These are phyloP conservation scores for Paxillus involutus DNA, from an alignment of 768 basidiomycete genomes.

Conservation along the genomic window DNA sequence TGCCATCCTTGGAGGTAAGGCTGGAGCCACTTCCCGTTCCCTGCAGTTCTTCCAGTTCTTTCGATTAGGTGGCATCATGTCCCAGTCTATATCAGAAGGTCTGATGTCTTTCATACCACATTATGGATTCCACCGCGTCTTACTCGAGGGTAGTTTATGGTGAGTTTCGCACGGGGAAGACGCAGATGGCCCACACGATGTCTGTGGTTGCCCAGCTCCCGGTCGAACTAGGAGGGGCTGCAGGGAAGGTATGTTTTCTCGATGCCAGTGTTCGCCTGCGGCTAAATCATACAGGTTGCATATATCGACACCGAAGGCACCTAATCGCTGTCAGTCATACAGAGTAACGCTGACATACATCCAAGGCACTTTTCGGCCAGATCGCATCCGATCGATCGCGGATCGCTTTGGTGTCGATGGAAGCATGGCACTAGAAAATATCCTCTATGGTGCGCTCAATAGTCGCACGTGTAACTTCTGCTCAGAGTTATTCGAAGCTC, in stretches of 20 bases:
- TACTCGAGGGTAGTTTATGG: slow-evolving; percentile 69
- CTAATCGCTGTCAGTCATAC: background rate
- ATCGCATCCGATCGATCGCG: slow-evolving; percentile 87
- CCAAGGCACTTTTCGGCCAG: slow-evolving; percentile 92
- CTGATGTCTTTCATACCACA: background rate
- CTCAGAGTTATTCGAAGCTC: slow-evolving; percentile 47
- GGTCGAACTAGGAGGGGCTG: slow-evolving; percentile 84
- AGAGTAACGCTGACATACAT: slow-evolving; percentile 19
- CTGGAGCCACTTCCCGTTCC: background rate
- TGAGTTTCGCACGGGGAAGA: slow-evolving; percentile 95
- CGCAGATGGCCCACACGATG: slow-evolving; percentile 94
- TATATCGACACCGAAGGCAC: slow-evolving; percentile 87
- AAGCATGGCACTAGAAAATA: slow-evolving; percentile 83
- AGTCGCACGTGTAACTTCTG: background rate
- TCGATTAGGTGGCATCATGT: slow-evolving; percentile 75
- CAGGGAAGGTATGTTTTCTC: slow-evolving; percentile 65
- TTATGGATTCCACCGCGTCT: background rate
- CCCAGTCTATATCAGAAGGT: slow-evolving; percentile 95
- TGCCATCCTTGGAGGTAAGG: slow-evolving; percentile 78
- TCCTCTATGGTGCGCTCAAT: slow-evolving; percentile 68
- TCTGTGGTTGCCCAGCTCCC: slow-evolving; percentile 90
- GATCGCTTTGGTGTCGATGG: slow-evolving; percentile 94
- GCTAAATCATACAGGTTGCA: slow-evolving; percentile 57
- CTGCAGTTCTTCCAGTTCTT: background rate
- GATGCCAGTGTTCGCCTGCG: background rate